Evolutionary conservation across 1,284 basidiomycete species (phyloP).

Genomic region (Mycosarcoma mackinlayi): DNA sequence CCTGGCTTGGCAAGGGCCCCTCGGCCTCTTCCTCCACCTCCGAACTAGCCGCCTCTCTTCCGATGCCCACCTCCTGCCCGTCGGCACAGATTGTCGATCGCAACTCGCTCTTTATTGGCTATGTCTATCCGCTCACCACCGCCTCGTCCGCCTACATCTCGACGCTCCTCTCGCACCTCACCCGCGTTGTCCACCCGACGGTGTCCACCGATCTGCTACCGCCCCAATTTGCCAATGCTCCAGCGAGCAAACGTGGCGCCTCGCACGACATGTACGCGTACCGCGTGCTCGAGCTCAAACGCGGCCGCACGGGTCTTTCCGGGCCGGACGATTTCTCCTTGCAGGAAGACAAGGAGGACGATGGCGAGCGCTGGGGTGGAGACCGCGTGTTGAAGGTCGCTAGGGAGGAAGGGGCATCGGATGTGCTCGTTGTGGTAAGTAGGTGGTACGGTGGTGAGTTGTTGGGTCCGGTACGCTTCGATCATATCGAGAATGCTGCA

Average conservation of each 20-base stretch:
- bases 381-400: conserved; percentile 54
- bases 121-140: conserved; percentile 59
- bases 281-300: conserved; percentile 60
- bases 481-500: conserved; percentile 80
- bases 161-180: conserved; percentile 57
- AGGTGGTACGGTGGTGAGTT: conserved; percentile 80
- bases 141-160: conserved; percentile 37
- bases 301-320: conserved; percentile 51
- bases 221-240: conserved; percentile 52
- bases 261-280: conserved; percentile 66
- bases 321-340: conserved; percentile 64
- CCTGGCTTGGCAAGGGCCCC: conserved; percentile 51
- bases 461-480: conserved; percentile 77
- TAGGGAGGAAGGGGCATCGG: conserved; percentile 57
- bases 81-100: conserved; percentile 62
- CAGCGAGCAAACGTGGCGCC: conserved; percentile 46
- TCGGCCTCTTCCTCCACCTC: conserved; percentile 37
- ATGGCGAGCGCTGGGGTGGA: conserved; percentile 64
- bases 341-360: conserved; percentile 62
- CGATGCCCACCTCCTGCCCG: conserved; percentile 52
- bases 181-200: conserved; percentile 58
- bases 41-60: conserved; percentile 40
- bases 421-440: conserved; percentile 64
- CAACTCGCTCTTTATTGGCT: conserved; percentile 64
- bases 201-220: conserved; percentile 55